phyloP scores from a whole-genome alignment of 1,139 yeast genomes.

The Hemisphaericaspora xylofermentans region DNA sequence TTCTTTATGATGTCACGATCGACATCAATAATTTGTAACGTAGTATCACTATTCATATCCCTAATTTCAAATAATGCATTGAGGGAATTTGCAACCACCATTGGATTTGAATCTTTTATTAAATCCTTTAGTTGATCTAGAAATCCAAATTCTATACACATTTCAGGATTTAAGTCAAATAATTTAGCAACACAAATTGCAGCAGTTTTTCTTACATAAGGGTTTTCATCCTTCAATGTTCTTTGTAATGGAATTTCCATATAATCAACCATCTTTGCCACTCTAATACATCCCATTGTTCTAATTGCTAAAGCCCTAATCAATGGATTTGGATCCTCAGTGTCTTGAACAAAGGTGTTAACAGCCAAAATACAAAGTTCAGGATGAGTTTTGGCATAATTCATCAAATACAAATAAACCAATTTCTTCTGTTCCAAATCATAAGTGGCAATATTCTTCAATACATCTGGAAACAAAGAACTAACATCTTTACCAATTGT shows the following conservation, averaged over 20 bases:
- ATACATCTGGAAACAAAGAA: conserved; percentile 89
- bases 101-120: conserved; percentile 86
- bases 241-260: conserved; percentile 86
- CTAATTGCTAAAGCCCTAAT: conserved; percentile 95
- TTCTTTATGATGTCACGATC: conserved; percentile 54
- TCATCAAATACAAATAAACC: conserved; percentile 92
- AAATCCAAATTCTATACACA: conserved; percentile 88
- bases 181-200: conserved; percentile 96
- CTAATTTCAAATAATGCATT: conserved; percentile 82
- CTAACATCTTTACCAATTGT: conserved; percentile 98
- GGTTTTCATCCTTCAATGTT: conserved; percentile 88
- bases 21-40: conserved; percentile 39
- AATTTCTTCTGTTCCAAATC: conserved; percentile 96
- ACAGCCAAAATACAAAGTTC: conserved; percentile 95
- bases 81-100: conserved; percentile 95
- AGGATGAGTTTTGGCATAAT: conserved; percentile 94
- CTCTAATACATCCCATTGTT: conserved; percentile 98
- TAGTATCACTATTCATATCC: conserved; percentile 57
- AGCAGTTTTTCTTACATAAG: conserved; percentile 96
- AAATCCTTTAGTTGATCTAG: conserved; percentile 66
- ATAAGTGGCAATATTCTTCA: conserved; percentile 95
- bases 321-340: conserved; percentile 95
- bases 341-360: conserved; percentile 93
- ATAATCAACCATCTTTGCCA: conserved; percentile 91
- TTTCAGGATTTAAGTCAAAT: conserved; percentile 78